phyloP scores from a whole-genome alignment of 2,329 filamentous ascomycete genomes.

The Aspergillus sp. region DNA sequence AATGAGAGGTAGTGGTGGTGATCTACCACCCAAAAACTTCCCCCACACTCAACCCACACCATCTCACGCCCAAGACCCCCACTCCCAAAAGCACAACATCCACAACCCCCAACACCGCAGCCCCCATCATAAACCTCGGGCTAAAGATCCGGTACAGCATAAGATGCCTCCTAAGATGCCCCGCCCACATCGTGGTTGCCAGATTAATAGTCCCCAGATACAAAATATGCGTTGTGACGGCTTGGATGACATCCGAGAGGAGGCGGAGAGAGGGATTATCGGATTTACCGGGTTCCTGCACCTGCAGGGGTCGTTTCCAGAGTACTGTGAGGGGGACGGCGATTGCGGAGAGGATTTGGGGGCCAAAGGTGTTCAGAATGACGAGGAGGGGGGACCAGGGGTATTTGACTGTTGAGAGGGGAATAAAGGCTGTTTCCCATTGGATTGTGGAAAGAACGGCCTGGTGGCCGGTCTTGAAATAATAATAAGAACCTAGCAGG shows the following conservation, averaged over 20 bases:
- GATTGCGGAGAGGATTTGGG: constrained; percentile 74
- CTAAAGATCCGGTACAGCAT: constrained; percentile 96
- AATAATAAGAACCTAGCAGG: constrained; percentile 87
- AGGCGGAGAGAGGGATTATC: constrained; percentile 34
- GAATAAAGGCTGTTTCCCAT: constrained; percentile 93
- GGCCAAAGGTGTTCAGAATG: constrained; percentile 77
- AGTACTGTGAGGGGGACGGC: constrained; percentile 74
- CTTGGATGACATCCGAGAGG: constrained; percentile 63
- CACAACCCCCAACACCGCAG: constrained; percentile 63
- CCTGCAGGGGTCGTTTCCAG: constrained; percentile 79
- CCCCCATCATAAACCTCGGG: constrained; percentile 82
- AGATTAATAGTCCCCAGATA: constrained; percentile 79
- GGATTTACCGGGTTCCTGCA: constrained; percentile 45
- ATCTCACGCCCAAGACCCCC: constrained; percentile 65
- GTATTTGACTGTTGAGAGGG: constrained; percentile 73
- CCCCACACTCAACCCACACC: constrained; percentile 68
- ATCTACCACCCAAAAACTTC: constrained; percentile 82
- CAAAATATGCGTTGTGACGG: constrained; percentile 65
- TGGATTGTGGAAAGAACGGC: constrained; percentile 81
- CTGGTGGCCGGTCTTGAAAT: constrained; percentile 97
- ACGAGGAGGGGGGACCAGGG: constrained; percentile 83
- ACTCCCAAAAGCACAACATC: constrained; percentile 65
- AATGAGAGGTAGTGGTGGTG: not conserved
- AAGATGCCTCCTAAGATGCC: constrained; percentile 77
- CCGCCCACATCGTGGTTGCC: constrained; percentile 85